Percentiles rank a stretch among this genome's conserved stretches.
These are phyloP conservation scores for Aspergillus sp. DNA, from an alignment of 2,329 filamentous ascomycete genomes.

Conservation along the genomic window DNA sequence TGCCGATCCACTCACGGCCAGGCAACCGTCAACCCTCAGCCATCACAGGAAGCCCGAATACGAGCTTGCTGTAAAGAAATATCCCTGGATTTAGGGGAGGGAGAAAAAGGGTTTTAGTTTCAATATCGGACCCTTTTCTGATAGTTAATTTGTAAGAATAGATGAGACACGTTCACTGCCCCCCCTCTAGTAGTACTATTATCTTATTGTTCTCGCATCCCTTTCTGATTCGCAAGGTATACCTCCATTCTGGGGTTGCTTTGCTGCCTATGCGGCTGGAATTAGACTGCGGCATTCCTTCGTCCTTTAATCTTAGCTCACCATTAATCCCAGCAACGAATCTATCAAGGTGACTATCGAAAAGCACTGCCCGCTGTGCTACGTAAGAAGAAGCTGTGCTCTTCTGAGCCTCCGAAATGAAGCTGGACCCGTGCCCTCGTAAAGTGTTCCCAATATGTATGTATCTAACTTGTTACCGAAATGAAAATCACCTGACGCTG, in stretches of 20 bases:
- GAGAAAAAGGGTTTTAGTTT: not conserved
- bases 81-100: not conserved
- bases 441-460: not conserved
- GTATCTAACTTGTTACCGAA: not conserved
- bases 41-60: not conserved
- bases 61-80: not conserved
- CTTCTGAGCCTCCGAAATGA: not conserved
- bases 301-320: conserved; percentile 4
- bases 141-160: not conserved
- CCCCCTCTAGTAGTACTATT: not conserved
- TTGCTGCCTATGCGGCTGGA: not conserved
- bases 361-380: not conserved
- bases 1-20: conserved; percentile 12
- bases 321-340: too few relatives aligned
- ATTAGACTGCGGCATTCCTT: conserved; percentile 1
- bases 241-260: not conserved
- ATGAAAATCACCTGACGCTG: not conserved
- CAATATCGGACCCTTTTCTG: not conserved
- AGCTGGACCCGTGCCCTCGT: not conserved
- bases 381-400: not conserved
- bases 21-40: conserved; percentile 10
- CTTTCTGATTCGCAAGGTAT: not conserved
- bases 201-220: not conserved
- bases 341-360: not conserved
- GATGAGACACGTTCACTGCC: not conserved